Evolutionary conservation across 2,329 filamentous ascomycete species (phyloP).

Genomic region (Elsinoe batatas): DNA sequence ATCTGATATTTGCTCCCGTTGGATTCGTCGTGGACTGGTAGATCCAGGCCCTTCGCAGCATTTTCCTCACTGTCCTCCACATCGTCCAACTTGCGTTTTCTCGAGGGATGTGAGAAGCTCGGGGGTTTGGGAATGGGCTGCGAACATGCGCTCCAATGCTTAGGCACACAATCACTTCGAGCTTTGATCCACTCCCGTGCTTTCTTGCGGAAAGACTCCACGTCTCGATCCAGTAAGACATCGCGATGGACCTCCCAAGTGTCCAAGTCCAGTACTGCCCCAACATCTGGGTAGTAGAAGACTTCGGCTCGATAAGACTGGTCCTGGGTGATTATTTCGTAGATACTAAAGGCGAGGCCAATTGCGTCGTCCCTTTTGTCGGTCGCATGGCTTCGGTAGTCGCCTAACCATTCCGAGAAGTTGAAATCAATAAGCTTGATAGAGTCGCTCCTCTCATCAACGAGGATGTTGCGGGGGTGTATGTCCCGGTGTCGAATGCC

Average conservation of each 20-base stretch:
- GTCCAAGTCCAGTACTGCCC: background rate
- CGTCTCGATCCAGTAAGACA: background rate
- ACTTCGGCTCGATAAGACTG: background rate
- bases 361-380: background rate
- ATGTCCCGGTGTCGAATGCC: conserved; percentile 1
- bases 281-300: background rate
- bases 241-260: background rate
- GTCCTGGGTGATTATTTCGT: background rate
- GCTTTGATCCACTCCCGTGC: background rate
- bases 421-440: conserved; percentile 9
- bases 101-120: background rate
- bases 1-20: background rate
- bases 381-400: background rate
- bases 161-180: background rate
- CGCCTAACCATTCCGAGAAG: background rate
- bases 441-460: background rate
- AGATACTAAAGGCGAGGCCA: background rate
- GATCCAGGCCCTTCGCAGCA: no score
- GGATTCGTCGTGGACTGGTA: no score
- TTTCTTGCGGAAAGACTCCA: background rate
- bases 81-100: background rate
- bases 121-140: background rate
- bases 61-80: background rate
- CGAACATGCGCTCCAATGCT: background rate
- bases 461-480: background rate